These are phyloP conservation scores for Cladorrhinum sp. DNA, from an alignment of 2,329 filamentous ascomycete genomes.

Conservation along the genomic window DNA sequence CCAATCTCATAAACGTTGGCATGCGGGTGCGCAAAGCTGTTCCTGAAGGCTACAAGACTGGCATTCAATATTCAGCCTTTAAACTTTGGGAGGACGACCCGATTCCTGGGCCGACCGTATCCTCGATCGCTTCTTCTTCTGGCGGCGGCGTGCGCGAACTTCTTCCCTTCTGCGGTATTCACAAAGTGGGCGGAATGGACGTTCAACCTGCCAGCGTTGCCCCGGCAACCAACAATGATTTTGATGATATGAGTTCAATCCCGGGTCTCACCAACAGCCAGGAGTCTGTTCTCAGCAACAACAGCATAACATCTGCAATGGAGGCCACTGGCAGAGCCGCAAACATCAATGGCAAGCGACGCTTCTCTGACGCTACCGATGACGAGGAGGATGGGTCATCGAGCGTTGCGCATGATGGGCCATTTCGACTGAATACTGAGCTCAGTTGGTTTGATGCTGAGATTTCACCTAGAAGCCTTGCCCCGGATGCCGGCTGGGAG, in stretches of 20 bases:
- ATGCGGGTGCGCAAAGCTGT: slow-evolving; percentile 94
- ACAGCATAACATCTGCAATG: slow-evolving; percentile 24
- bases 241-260: slow-evolving; percentile 38
- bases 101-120: slow-evolving; percentile 20
- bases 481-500: slow-evolving; percentile 34
- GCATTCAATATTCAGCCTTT: slow-evolving; percentile 47
- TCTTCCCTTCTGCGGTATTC: slow-evolving; percentile 75
- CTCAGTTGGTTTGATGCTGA: slow-evolving; percentile 37
- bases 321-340: slow-evolving; percentile 15
- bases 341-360: slow-evolving; percentile 44
- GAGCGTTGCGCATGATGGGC: slow-evolving; percentile 20
- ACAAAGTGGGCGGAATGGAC: slow-evolving; percentile 68
- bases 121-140: slow-evolving; percentile 22
- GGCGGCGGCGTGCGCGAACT: slow-evolving; percentile 55
- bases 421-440: slow-evolving; percentile 25
- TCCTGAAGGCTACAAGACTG: slow-evolving; percentile 89
- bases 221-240: slow-evolving; percentile 25
- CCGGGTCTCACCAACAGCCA: slow-evolving; percentile 52
- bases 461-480: slow-evolving; percentile 39
- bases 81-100: slow-evolving; percentile 47
- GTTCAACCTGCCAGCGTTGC: slow-evolving; percentile 43
- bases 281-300: slow-evolving; percentile 45
- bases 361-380: slow-evolving; percentile 40
- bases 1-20: slow-evolving; percentile 83
- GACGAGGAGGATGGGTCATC: slow-evolving; percentile 6